Percentiles rank a stretch among this genome's conserved stretches.
These are phyloP conservation scores for Grammothele lineata DNA, from an alignment of 768 basidiomycete species.

Conservation along the genomic window DNA sequence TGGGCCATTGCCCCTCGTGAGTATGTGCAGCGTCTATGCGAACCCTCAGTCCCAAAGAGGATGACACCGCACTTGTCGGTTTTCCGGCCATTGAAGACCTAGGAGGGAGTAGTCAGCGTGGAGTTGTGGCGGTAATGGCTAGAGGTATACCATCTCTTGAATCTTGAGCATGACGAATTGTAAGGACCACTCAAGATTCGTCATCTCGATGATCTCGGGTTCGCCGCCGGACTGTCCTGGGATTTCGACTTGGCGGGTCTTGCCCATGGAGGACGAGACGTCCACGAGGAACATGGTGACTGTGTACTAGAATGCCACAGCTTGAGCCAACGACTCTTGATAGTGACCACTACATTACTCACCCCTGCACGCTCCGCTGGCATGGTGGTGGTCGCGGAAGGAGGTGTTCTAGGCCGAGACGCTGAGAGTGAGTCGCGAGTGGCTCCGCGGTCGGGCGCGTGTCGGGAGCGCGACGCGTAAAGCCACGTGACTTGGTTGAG, in stretches of 20 bases:
- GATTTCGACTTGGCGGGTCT: slow-evolving; percentile 50
- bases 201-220: slow-evolving; percentile 50
- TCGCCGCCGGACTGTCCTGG: slow-evolving; percentile 48
- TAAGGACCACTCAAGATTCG: slow-evolving; percentile 76
- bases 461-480: slow-evolving; percentile 19
- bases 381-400: slow-evolving; percentile 47
- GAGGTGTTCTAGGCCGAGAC: slow-evolving; percentile 5
- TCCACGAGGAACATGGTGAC: slow-evolving; percentile 90
- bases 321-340: not conserved
- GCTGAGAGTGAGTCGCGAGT: not conserved
- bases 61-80: slow-evolving; percentile 94
- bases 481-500: slow-evolving; percentile 11
- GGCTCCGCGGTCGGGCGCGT: too few species aligned
- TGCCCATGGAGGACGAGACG: slow-evolving; percentile 82
- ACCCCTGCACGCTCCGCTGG: slow-evolving; percentile 79
- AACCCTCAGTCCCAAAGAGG: slow-evolving; percentile 79
- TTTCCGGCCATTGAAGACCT: slow-evolving; percentile 91
- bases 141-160: slow-evolving; percentile 88
- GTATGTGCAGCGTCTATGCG: too few species aligned
- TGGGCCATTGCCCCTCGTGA: too few species aligned
- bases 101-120: not conserved
- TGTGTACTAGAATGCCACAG: slow-evolving; percentile 53
- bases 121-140: not conserved
- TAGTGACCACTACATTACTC: too few species aligned
- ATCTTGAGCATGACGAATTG: slow-evolving; percentile 89